Evolutionary conservation across 2,329 filamentous ascomycete species (phyloP).

Genomic region (Calonectria hongkongensis): DNA sequence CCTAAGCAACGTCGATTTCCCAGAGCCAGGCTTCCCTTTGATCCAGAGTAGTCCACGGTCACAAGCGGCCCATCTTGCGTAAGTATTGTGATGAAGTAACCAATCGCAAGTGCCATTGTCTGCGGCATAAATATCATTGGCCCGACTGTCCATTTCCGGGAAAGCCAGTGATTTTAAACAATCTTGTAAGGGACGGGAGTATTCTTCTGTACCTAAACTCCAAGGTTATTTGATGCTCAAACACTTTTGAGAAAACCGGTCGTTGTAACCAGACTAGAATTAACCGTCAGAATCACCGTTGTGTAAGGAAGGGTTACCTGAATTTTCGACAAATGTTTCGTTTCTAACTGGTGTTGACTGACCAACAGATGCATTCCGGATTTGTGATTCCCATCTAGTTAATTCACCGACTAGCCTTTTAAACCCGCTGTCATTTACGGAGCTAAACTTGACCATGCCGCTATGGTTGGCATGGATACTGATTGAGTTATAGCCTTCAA

Average conservation of each 20-base stretch:
- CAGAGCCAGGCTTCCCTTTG: not conserved
- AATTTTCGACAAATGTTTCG: too few species aligned
- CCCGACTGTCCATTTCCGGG: not conserved
- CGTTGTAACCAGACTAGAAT: not conserved
- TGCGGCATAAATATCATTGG: not conserved
- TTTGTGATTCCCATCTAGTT: slow-evolving; percentile 24
- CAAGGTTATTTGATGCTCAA: not conserved
- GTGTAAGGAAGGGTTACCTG: not conserved
- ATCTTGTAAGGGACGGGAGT: not conserved
- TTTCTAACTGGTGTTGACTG: not conserved
- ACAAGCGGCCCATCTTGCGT: not conserved
- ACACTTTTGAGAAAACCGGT: not conserved
- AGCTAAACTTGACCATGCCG: slow-evolving; percentile 59
- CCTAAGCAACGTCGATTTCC: not conserved
- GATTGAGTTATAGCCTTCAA: slow-evolving; percentile 55
- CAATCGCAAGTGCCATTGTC: not conserved
- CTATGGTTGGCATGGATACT: slow-evolving; percentile 58
- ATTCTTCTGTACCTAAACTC: not conserved
- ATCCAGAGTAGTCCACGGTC: not conserved
- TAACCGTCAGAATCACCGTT: not conserved
- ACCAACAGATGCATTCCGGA: not conserved
- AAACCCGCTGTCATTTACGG: slow-evolving; percentile 55
- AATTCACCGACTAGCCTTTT: slow-evolving; percentile 52
- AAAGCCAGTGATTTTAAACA: slow-evolving; percentile 1
- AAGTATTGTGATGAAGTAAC: not conserved